phyloP scores from a whole-genome alignment of 495 filamentous ascomycete genomes.

The Parachaetomium inaequale region DNA sequence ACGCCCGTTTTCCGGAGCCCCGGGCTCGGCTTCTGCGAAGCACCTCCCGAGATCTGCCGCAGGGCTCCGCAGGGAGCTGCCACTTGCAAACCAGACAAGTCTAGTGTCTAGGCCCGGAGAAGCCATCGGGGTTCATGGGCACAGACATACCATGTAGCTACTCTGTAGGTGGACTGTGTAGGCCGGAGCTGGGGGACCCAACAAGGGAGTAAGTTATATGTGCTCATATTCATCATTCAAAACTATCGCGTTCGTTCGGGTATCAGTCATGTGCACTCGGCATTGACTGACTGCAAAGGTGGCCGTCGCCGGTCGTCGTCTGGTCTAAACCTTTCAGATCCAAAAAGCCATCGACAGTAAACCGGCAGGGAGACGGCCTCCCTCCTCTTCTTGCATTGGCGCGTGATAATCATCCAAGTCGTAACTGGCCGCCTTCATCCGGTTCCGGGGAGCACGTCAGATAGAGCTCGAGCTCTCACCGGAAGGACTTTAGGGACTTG shows the following conservation, averaged over 20 bases:
- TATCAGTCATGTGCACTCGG: slow-evolving; percentile 12
- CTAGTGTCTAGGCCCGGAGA: too few relatives aligned
- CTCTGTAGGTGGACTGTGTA: too few relatives aligned
- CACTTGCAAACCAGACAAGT: too few relatives aligned
- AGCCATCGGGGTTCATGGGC: too few relatives aligned
- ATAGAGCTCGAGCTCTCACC: slow-evolving; percentile 29
- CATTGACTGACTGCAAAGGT: background rate
- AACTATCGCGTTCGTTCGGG: slow-evolving; percentile 1
- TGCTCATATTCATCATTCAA: slow-evolving; percentile 11
- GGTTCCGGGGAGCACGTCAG: background rate
- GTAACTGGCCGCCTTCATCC: background rate
- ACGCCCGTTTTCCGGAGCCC: slow-evolving; percentile 12
- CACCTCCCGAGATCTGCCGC: slow-evolving; percentile 11
- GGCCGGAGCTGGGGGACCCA: too few relatives aligned
- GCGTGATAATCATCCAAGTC: slow-evolving; percentile 1
- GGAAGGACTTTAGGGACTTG: slow-evolving; percentile 59
- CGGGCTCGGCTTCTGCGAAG: background rate
- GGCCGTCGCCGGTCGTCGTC: slow-evolving; percentile 6
- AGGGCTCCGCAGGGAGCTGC: background rate
- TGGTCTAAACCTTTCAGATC: background rate
- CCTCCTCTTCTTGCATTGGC: background rate
- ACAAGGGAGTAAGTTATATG: background rate
- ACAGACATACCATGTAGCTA: too few relatives aligned
- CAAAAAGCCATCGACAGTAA: slow-evolving; percentile 3
- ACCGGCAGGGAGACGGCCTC: background rate